Evolutionary conservation across 2,329 filamentous ascomycete genomes (phyloP).

Genomic region (Pestalotiopsis fici): DNA sequence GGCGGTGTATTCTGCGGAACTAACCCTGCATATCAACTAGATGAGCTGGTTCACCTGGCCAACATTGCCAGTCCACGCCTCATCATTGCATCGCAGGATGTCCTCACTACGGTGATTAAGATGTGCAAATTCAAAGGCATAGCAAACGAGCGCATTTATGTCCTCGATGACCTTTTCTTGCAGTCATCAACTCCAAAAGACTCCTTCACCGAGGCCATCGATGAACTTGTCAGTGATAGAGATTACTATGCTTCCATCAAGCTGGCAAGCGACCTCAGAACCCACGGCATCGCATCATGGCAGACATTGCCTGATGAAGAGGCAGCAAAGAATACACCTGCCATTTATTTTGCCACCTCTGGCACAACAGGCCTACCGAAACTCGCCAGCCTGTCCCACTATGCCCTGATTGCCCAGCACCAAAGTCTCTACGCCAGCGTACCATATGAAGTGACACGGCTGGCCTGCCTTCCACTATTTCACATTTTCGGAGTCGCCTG

Average conservation of each 20-base stretch:
- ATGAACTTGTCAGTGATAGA: background rate
- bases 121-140: constrained; percentile 6
- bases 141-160: background rate
- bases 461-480: constrained; percentile 1
- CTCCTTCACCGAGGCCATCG: background rate
- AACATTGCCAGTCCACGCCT: constrained; percentile 6
- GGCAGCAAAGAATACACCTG: background rate
- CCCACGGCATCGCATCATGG: background rate
- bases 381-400: constrained; percentile 6
- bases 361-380: constrained; percentile 5
- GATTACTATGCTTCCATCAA: background rate
- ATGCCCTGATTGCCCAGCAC: constrained; percentile 1
- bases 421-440: background rate
- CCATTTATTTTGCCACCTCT: constrained; percentile 1
- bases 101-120: background rate
- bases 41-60: constrained; percentile 4
- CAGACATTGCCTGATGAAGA: background rate
- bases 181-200: background rate
- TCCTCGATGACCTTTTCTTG: background rate
- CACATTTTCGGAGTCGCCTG: constrained; percentile 7
- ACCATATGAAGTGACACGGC: background rate
- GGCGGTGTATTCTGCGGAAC: constrained; percentile 3
- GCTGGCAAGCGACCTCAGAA: background rate
- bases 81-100: background rate
- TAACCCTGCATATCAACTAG: constrained; percentile 2